A percentile compares a stretch with the other conserved stretches of the same genome.
phyloP scores from a whole-genome alignment of 2,329 filamentous ascomycete species.

The Pseudogymnoascus sp. region DNA sequence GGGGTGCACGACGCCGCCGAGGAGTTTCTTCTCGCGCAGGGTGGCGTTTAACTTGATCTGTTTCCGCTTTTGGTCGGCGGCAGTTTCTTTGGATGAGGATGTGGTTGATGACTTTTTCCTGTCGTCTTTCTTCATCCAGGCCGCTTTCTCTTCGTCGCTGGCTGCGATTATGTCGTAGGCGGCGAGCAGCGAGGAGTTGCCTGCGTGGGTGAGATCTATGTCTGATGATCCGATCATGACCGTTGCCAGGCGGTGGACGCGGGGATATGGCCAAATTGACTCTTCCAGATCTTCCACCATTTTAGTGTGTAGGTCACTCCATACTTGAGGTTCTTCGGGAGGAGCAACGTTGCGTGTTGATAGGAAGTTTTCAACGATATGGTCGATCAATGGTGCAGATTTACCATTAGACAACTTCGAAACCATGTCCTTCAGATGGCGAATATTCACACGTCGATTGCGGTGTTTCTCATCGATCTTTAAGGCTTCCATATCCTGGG shows the following conservation, averaged over 20 bases:
- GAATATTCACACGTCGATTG: conserved; percentile 49
- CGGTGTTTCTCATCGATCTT: conserved; percentile 40
- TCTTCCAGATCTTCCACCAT: conserved; percentile 35
- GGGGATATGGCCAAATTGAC: conserved; percentile 48
- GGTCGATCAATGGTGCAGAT: conserved; percentile 16
- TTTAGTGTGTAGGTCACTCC: not conserved
- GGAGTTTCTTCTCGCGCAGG: conserved; percentile 71
- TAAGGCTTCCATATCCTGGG: conserved; percentile 33
- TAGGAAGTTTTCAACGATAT: conserved; percentile 25
- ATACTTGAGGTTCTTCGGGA: conserved; percentile 22
- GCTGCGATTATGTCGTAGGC: conserved; percentile 35
- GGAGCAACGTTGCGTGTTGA: conserved; percentile 14
- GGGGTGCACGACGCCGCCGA: conserved; percentile 73
- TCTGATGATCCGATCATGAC: conserved; percentile 37
- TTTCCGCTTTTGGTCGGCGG: conserved; percentile 34
- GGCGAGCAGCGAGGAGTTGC: conserved; percentile 24
- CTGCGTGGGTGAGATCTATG: conserved; percentile 31
- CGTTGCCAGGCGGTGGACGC: conserved; percentile 51
- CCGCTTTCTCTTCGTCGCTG: conserved; percentile 40
- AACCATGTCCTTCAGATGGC: conserved; percentile 57
- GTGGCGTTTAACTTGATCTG: conserved; percentile 51
- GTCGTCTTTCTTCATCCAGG: conserved; percentile 29
- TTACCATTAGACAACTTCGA: conserved; percentile 24
- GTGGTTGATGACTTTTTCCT: not conserved
- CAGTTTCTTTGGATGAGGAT: conserved; percentile 3